A percentile compares a stretch with the other conserved stretches of the same genome.
Conservation (phyloP, 2,329 filamentous ascomycete genomes). For the Geosmithia putterillii region DNA sequence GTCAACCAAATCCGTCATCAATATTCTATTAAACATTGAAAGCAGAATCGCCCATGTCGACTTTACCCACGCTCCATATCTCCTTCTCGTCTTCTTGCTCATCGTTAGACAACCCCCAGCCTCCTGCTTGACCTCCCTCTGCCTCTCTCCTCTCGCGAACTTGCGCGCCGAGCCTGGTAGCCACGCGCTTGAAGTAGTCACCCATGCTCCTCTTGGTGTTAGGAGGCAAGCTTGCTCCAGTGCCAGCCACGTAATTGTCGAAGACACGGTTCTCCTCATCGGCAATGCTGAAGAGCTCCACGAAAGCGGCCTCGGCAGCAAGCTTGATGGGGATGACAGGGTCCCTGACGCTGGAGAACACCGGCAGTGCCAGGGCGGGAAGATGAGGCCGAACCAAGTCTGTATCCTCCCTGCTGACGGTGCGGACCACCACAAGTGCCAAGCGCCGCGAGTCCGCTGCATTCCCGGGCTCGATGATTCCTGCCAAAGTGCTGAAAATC, state of each 20-base stretch:
- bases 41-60: slow-evolving; percentile 56
- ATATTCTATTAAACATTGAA: slow-evolving; percentile 1
- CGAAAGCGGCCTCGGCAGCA: slow-evolving; percentile 85
- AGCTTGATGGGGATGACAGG: slow-evolving; percentile 90
- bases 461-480: slow-evolving; percentile 63
- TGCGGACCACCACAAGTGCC: slow-evolving; percentile 77
- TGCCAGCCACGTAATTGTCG: slow-evolving; percentile 73
- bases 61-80: slow-evolving; percentile 87
- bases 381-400: slow-evolving; percentile 76
- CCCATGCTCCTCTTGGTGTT: slow-evolving; percentile 80
- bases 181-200: slow-evolving; percentile 95
- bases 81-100: slow-evolving; percentile 91
- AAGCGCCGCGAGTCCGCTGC: slow-evolving; percentile 76
- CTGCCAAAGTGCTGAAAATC: slow-evolving; percentile 67
- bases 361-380: slow-evolving; percentile 61
- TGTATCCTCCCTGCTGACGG: slow-evolving; percentile 65
- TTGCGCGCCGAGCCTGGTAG: slow-evolving; percentile 71
- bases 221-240: slow-evolving; percentile 52
- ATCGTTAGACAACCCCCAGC: slow-evolving; percentile 76
- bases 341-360: slow-evolving; percentile 87
- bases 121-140: slow-evolving; percentile 69
- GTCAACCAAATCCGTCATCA: background rate
- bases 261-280: slow-evolving; percentile 79
- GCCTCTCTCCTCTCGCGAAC: slow-evolving; percentile 83
- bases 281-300: slow-evolving; percentile 80